Evolutionary conservation across 2,329 filamentous ascomycete species (phyloP), one percentile per base, ranked within the genome.

Genomic region (Torrubiella hemipterigena): DNA sequence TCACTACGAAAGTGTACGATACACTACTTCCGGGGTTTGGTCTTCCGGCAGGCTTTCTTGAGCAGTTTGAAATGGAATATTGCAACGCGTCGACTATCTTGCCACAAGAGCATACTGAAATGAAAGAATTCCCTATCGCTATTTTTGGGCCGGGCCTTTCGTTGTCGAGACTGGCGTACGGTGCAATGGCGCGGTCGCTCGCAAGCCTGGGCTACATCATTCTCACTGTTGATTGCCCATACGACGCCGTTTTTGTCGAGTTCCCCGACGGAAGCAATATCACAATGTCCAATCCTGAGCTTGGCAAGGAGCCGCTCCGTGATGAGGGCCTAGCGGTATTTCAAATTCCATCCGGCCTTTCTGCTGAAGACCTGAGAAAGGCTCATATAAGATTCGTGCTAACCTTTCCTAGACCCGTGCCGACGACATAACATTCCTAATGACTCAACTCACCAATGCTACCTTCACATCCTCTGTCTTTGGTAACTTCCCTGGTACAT

Each of bases 171-270:
- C 42, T 62, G 1, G 27, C 65, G 2, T 63, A 70, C 39, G 53
- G 47, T 4, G 55, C 52, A 5, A 51, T 61, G 35, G 60, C 63
- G 2, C 54, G 55, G 3, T 56, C 61, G 4, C 48, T 71, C 4
- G 61, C 64, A 1, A 62, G 59, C 12, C 49, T 56, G 6, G 65
- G 65, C 0, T 62, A 57, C 29, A 48, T 56, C 1, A 59, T 71
- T 3, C 46, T 67, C 10, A 48, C 63, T 0, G 46, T 71, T 16
- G 67, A 71, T 34, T 66, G 69, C 30, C 55, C 65, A 0, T 58
- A 61, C 29, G 65, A 69, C 29, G 51, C 58, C 0, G 34, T 44
- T 1, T 48, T 63, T 14, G 54, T 70, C 7, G 55, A 66, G 33
- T 67, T 63, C n/a, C 58, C 63, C 0, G 47, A 66, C 33, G 63